Evolutionary conservation across 2,329 filamentous ascomycete genomes (phyloP), one percentile per base, ranked within the genome.

Genomic region (Xylariaceae sp.): DNA sequence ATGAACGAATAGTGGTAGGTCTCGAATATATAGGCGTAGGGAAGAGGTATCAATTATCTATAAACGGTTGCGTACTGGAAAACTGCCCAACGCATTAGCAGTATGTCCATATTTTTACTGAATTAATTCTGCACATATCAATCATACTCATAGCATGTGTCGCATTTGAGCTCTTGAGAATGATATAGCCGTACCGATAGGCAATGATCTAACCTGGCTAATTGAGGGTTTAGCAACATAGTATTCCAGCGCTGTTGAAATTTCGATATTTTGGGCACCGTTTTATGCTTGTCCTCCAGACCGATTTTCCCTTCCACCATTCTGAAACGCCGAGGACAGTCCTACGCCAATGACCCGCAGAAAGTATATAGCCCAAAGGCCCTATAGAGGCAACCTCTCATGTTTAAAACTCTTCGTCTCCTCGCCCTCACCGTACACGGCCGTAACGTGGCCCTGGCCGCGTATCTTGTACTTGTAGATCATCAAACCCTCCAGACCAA

Each of bases 381-480:
- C n/a, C 39, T 29, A 61, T 21, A 60, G 49, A 1, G 60, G 55
- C 28, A 86, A 60, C 56, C 71, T 79, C 73, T 88, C 81, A 68
- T 88, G 86, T 74, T 84, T 81, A 72, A 82, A 88, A 4, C 72
- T 72, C 69, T 76, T 82, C 76, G 86, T 79, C 16, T 84, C 83
- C 58, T 84, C 80, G 2, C 84, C 85, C 54, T 85, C 83, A 9
- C 86, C 86, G 62, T 97, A 98, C 52, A 86, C 86, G 0, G 84
- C 84, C 19, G 91, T 91, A n/a, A 87, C 81, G 65, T 99, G 95
- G 8, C 93, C 95, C 57, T 85, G 79, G 0, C 94, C 95, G 33
- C 90, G 81, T 62, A 99, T 82, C 74, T 95, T 86, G 80, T 97
- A 99, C 80, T 97, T 97, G 78, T 99, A 97, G 61, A 98, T 98